phyloP scores from a whole-genome alignment of 2,329 filamentous ascomycete species.

The Aspergillus texensis region DNA sequence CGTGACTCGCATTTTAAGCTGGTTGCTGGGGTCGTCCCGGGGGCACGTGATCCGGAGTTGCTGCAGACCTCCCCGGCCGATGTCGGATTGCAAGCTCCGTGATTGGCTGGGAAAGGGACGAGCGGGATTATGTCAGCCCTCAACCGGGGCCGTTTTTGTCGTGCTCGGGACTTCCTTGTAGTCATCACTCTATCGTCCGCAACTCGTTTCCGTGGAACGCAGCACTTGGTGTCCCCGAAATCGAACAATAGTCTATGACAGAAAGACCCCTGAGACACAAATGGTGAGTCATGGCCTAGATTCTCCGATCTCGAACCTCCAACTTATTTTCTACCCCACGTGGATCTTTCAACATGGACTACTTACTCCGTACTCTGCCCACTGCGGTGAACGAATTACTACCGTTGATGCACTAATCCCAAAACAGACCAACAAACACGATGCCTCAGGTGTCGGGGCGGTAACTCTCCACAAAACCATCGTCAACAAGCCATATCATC shows the following conservation, averaged over 20 bases:
- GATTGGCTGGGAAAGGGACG: background rate
- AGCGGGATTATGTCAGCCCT: background rate
- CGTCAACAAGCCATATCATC: background rate
- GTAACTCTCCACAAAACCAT: background rate
- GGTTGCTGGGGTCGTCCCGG: slow-evolving; percentile 17
- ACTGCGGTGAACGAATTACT: too few relatives aligned
- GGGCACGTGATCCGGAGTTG: slow-evolving; percentile 21
- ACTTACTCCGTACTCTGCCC: too few relatives aligned
- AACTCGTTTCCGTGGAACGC: background rate
- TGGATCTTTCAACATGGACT: background rate
- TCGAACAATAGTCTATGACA: background rate
- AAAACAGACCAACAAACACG: background rate
- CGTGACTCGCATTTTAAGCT: slow-evolving; percentile 21
- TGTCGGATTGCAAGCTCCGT: slow-evolving; percentile 1
- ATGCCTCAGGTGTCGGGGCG: slow-evolving; percentile 1
- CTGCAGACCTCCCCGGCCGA: slow-evolving; percentile 4
- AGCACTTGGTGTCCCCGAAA: too few relatives aligned
- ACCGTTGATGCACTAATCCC: background rate
- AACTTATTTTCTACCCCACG: background rate
- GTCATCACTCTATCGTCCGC: background rate
- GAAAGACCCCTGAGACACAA: background rate
- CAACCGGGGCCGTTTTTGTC: background rate
- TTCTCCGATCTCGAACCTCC: background rate
- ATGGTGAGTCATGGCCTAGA: background rate
- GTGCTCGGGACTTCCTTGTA: background rate